These are phyloP conservation scores for Hapsidospora chrysogenum DNA, from an alignment of 495 filamentous ascomycete species.

Conservation along the genomic window DNA sequence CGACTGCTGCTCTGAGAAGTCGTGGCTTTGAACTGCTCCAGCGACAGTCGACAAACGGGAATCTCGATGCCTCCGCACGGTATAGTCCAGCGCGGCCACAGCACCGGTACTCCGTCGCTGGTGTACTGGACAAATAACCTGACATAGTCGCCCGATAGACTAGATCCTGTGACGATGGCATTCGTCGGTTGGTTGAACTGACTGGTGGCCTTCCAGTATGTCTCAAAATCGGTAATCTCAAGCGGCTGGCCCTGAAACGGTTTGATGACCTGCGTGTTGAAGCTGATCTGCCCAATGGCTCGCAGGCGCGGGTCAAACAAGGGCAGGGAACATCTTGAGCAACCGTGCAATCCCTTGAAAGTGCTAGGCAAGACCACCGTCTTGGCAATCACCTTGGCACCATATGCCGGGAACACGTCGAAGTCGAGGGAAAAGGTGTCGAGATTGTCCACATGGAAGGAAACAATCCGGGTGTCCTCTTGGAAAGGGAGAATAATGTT, in stretches of 20 bases:
- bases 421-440: constrained; percentile 91
- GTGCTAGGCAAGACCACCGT: constrained; percentile 77
- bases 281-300: constrained; percentile 86
- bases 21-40: constrained; percentile 53
- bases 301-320: constrained; percentile 84
- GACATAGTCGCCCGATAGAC: constrained; percentile 83
- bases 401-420: constrained; percentile 94
- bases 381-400: constrained; percentile 90
- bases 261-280: constrained; percentile 90
- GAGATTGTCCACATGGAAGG: constrained; percentile 89
- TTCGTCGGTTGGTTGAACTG: constrained; percentile 68
- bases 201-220: constrained; percentile 97
- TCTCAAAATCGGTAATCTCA: constrained; percentile 94
- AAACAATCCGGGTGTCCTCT: constrained; percentile 80
- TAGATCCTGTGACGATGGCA: constrained; percentile 86
- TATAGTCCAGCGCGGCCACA: constrained; percentile 72
- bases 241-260: constrained; percentile 86
- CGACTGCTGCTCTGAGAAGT: constrained; percentile 33
- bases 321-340: constrained; percentile 66
- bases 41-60: constrained; percentile 59
- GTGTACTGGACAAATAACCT: constrained; percentile 84
- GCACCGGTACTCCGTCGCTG: constrained; percentile 66
- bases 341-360: constrained; percentile 56
- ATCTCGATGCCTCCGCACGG: constrained; percentile 64
- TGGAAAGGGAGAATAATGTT: constrained; percentile 91